Evolutionary conservation across 202 grass and related monocot species (phyloP).

Genomic region (Setaria italica): DNA sequence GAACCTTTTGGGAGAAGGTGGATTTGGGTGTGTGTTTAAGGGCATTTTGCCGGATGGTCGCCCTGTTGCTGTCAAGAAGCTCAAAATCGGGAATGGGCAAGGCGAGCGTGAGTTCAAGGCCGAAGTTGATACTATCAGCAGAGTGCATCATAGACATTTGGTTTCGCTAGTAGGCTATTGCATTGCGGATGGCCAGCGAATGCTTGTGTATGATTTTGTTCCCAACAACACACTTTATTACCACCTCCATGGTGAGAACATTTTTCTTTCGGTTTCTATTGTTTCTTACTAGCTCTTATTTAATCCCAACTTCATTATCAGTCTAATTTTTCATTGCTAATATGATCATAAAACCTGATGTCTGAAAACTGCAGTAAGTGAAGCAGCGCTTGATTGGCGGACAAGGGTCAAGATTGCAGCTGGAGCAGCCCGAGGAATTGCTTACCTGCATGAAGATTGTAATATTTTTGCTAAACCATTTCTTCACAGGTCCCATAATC

Average conservation of each 20-base stretch:
- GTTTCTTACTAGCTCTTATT: conserved; percentile 11
- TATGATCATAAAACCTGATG: conserved; percentile 32
- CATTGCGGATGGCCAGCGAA: conserved; percentile 63
- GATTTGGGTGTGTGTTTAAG: conserved; percentile 89
- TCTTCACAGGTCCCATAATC: conserved; percentile 7
- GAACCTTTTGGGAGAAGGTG: conserved; percentile 92
- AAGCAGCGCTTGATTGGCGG: conserved; percentile 75
- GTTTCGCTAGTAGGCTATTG: conserved; percentile 95
- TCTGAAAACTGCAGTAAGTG: conserved; percentile 70
- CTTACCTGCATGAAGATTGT: conserved; percentile 99
- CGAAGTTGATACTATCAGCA: conserved; percentile 95
- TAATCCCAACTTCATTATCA: conserved; percentile 32
- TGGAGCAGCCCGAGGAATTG: conserved; percentile 94
- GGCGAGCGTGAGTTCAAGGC: conserved; percentile 94
- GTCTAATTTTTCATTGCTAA: background rate
- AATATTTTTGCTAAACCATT: conserved; percentile 47
- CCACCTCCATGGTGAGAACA: conserved; percentile 89
- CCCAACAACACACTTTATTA: conserved; percentile 94
- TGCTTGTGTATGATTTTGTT: conserved; percentile 98
- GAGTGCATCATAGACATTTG: conserved; percentile 92
- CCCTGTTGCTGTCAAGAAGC: conserved; percentile 90
- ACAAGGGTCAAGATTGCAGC: conserved; percentile 92
- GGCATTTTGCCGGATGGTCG: conserved; percentile 80
- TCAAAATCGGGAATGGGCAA: conserved; percentile 75
- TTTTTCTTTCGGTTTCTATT: conserved; percentile 22